Evolutionary conservation across 306 rosid genomes (phyloP).

Genomic region (Lotus japonicus): DNA sequence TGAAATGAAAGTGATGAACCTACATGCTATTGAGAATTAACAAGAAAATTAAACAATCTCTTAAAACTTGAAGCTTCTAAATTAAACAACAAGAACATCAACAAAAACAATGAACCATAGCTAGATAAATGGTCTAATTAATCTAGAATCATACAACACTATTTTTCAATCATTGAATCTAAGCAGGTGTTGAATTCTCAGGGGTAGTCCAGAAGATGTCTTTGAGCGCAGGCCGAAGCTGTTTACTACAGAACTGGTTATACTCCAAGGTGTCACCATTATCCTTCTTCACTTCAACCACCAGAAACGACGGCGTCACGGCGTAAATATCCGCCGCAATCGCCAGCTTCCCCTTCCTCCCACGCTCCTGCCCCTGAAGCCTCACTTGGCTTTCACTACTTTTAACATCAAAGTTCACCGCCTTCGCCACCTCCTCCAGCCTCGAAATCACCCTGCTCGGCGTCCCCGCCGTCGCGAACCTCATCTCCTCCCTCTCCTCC

Average conservation of each 20-base stretch:
- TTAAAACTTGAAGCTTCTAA: neutral
- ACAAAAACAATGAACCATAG: neutral
- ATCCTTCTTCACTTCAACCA: conserved; percentile 91
- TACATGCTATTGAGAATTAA: too few relatives aligned
- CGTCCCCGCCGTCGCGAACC: conserved; percentile 74
- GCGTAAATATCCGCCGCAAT: conserved; percentile 84
- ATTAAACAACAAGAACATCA: neutral
- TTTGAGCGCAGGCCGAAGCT: conserved; percentile 89
- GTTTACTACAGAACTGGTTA: conserved; percentile 79
- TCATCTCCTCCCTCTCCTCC: conserved; percentile 76
- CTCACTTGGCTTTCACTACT: conserved; percentile 70
- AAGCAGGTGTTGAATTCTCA: conserved; percentile 35
- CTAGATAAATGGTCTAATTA: neutral
- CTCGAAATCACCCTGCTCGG: conserved; percentile 83
- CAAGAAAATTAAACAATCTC: neutral
- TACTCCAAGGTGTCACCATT: conserved; percentile 84
- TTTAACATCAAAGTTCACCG: conserved; percentile 58
- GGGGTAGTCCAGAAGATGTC: conserved; percentile 73
- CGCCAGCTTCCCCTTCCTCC: conserved; percentile 70
- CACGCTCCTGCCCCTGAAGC: conserved; percentile 58
- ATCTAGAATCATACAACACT: neutral
- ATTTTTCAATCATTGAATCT: neutral
- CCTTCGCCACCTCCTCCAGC: conserved; percentile 73
- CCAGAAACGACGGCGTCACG: conserved; percentile 67
- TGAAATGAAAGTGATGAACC: too few relatives aligned